Evolutionary conservation across 345 rosid genomes (phyloP), one percentile per base, ranked within the genome.

Genomic region (Brassica carinata): DNA sequence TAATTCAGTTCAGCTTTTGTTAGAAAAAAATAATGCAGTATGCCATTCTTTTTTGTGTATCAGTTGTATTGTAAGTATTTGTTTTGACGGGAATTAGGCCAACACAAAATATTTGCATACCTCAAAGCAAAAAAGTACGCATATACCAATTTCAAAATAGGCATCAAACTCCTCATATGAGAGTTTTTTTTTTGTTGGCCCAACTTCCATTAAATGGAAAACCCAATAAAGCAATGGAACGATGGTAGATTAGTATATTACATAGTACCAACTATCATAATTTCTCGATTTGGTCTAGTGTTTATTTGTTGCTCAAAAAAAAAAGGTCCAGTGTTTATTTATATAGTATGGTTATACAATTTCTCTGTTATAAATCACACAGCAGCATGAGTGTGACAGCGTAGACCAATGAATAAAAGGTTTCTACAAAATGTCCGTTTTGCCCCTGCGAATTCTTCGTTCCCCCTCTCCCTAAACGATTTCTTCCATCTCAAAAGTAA

Each of bases 401-500:
- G 33, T 61, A 10, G 67, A 69, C 61, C 38, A 69, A 69, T 69
- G 82, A 78, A 55, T 2, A 26, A 27, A 72, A 38, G 26, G 13
- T 36, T 72, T 3, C 33, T 17, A 2, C 48, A 53, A 15, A 69
- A 80, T 62, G 66, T 64, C 71, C 17, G 27, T 62, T 69, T 48
- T 62, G 17, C 18, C 71, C 70, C 83, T 26, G 26, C 31, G 17
- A 13, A 3, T 45, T 61, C 82, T 79, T 26, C 27, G 5, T 64
- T 71, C 9, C 8, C 23, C 7, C 17, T 64, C 70, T 40, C 63
- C 48, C 69, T 13, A 62, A 61, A 63, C 33, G 81, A 71, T 1
- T 64, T 71, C 58, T 66, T 58, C 69, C 0, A 18, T 68, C 68
- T 38, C 5, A 70, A 81, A 64, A 14, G 84, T 68, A 58, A 75